phyloP scores from a whole-genome alignment of 306 rosid genomes.

The Malus asiatica region DNA sequence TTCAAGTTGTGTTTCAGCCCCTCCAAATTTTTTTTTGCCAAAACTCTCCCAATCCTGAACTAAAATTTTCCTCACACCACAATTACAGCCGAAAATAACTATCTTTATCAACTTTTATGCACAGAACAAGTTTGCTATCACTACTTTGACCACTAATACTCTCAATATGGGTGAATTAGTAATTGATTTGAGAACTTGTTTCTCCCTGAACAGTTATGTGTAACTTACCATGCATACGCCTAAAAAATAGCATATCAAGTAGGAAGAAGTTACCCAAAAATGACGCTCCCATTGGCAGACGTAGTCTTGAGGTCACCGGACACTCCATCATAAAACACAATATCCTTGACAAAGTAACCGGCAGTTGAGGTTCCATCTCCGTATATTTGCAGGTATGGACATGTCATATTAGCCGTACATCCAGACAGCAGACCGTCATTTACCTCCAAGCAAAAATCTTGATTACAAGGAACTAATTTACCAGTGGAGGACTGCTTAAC shows the following conservation, averaged over 20 bases:
- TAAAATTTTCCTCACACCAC: background rate
- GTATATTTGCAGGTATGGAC: conserved; percentile 89
- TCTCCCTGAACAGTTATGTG: background rate
- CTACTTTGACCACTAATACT: background rate
- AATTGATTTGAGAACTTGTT: background rate
- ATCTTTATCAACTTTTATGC: background rate
- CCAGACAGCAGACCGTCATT: conserved; percentile 70
- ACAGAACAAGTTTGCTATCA: background rate
- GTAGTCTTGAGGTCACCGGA: conserved; percentile 86
- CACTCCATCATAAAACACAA: conserved; percentile 63
- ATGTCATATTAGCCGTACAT: conserved; percentile 54
- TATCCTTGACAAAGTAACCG: conserved; percentile 76
- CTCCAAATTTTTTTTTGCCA: too few species aligned
- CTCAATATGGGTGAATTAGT: background rate
- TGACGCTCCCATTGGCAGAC: conserved; percentile 75
- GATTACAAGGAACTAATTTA: conserved; percentile 61
- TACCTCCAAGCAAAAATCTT: conserved; percentile 66
- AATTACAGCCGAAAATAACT: background rate
- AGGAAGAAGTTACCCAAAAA: conserved; percentile 64
- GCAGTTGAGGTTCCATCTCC: conserved; percentile 98
- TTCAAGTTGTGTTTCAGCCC: too few species aligned
- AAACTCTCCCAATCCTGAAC: background rate
- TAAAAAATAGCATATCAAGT: background rate
- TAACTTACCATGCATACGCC: background rate
- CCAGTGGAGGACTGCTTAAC: conserved; percentile 63